Evolutionary conservation across 2,329 filamentous ascomycete species (phyloP), one percentile per base, ranked within the genome.

Genomic region (Apiospora malaysiana): DNA sequence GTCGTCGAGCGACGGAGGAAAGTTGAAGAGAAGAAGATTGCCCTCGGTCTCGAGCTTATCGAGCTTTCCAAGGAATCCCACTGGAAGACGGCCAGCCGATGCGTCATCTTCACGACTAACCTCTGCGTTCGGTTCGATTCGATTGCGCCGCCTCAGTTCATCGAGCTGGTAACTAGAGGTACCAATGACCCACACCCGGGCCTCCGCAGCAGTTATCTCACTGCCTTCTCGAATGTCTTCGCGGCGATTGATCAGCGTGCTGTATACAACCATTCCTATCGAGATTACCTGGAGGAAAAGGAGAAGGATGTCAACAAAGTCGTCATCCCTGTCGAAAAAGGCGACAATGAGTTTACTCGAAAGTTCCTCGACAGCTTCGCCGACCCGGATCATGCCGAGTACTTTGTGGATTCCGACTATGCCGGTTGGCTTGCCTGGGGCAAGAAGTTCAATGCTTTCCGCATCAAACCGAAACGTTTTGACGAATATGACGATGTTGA

Each of bases 401-500:
- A 97, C 80, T 97, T 95, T 79, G 90, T 98, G 65, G 96, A 99
- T 78, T 89, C 91, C 70, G 95, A 98, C 79, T 93, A 97, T 79
- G 94, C 95, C 5, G 96, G 96, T 43, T 99, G 97, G 97, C 87
- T 99, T 23, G 94, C 97, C 0, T 99, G 96, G 96, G 93, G 92
- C 69, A 94, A 96, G 81, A 90, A 88, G 43, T 95, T 98, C 85
- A 91, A 90, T 18, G 96, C 92, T 0, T 94, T 92, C 80, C 90
- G 90, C 72, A 90, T 92, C 2, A 91, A 93, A 69, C 90, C 94
- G 74, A 83, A 79, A 81, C 91, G 81, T 77, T 97, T 85, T 81
- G 89, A 85, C 49, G 83, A 81, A 63, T 99, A 96, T 77, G 96
- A 99, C 77, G 91, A 93, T 18, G 84, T 93, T 0, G 96, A 99